Evolutionary conservation across 495 filamentous ascomycete genomes (phyloP).

Genomic region (Collariella sp.): DNA sequence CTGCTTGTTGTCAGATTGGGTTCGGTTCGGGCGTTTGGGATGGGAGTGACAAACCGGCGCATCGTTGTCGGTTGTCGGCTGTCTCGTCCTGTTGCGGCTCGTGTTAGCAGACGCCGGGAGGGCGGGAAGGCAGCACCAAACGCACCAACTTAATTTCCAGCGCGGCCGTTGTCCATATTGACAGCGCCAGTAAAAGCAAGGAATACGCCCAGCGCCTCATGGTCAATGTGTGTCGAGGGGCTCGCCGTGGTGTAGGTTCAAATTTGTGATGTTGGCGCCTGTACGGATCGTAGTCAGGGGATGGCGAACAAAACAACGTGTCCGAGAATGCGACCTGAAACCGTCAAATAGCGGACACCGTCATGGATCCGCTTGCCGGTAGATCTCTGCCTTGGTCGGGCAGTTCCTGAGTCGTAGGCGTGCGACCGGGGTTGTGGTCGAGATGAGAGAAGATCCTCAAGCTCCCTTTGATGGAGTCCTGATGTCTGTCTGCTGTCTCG

Average conservation of each 20-base stretch:
- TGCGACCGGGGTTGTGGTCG: background rate
- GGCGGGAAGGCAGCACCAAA: background rate
- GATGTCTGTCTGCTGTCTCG: background rate
- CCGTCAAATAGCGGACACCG: background rate
- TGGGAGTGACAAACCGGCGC: conserved; percentile 44
- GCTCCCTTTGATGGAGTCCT: background rate
- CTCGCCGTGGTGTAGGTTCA: too few relatives aligned
- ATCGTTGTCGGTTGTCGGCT: conserved; percentile 76
- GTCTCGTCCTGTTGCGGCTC: conserved; percentile 51
- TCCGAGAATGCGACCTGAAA: background rate
- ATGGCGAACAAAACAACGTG: too few relatives aligned
- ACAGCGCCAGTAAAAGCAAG: conserved; percentile 40
- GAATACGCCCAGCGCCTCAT: conserved; percentile 38
- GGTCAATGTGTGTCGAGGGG: conserved; percentile 14
- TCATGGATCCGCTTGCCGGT: background rate
- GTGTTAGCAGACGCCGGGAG: background rate
- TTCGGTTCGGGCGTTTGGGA: background rate
- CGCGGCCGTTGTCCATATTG: conserved; percentile 50
- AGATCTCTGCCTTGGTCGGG: background rate
- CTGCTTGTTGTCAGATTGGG: conserved; percentile 29
- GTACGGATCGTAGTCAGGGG: too few relatives aligned
- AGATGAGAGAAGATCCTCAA: background rate
- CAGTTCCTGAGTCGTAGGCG: background rate
- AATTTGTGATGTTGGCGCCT: too few relatives aligned
- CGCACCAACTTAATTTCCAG: conserved; percentile 51